Evolutionary conservation across 805 yeast genomes (phyloP).

Genomic region (Candida quercuum): DNA sequence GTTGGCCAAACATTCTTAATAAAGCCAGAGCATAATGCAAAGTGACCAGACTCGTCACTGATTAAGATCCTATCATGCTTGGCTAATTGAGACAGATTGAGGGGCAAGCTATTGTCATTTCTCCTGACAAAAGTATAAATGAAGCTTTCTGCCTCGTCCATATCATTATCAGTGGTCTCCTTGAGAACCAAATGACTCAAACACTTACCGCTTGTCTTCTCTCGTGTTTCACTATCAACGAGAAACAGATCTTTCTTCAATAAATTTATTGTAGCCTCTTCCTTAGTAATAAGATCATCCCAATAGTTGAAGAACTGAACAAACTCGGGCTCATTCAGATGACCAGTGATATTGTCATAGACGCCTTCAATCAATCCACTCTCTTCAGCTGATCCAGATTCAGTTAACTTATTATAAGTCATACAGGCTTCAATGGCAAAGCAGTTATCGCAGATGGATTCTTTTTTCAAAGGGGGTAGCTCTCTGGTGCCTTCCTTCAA

Average conservation of each 20-base stretch:
- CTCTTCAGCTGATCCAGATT: conserved; percentile 48
- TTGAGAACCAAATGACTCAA: conserved; percentile 45
- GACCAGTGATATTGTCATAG: conserved; percentile 45
- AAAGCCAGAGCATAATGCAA: conserved; percentile 62
- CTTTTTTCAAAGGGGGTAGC: conserved; percentile 49
- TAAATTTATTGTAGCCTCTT: conserved; percentile 53
- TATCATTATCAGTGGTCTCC: conserved; percentile 15
- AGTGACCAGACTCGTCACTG: conserved; percentile 79
- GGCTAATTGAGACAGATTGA: conserved; percentile 41
- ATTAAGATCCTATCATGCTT: conserved; percentile 61
- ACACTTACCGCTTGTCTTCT: conserved; percentile 52
- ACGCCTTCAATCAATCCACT: conserved; percentile 47
- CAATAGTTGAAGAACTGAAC: conserved; percentile 61
- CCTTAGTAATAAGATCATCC: conserved; percentile 69
- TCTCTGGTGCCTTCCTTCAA: conserved; percentile 44
- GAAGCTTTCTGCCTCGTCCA: conserved; percentile 24
- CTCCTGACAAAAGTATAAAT: conserved; percentile 46
- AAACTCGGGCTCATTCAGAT: conserved; percentile 40
- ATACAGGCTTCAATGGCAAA: conserved; percentile 53
- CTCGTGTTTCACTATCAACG: conserved; percentile 53
- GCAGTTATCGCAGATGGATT: conserved; percentile 59
- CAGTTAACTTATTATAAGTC: conserved; percentile 55
- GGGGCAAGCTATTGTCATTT: conserved; percentile 5
- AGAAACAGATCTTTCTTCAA: conserved; percentile 55
- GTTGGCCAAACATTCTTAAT: conserved; percentile 40